A percentile compares a stretch with the other conserved stretches of the same genome.
Conservation (phyloP, 2,329 filamentous ascomycete species). For the Pseudophaeomoniella oleicola region DNA sequence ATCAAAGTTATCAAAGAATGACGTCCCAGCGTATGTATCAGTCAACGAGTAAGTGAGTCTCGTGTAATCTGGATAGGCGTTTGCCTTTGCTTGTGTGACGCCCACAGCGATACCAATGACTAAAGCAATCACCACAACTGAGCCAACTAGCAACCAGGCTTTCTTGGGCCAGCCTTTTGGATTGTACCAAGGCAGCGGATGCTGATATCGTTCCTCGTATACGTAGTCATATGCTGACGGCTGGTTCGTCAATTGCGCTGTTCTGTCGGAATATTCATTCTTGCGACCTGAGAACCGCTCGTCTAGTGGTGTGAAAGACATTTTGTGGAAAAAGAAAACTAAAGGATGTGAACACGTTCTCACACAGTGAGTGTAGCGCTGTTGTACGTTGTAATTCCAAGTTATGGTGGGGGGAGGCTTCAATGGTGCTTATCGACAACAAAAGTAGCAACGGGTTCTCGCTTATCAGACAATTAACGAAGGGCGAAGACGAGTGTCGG, state of each 20-base stretch:
- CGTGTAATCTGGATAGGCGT: constrained; percentile 29
- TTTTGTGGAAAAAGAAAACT: background rate
- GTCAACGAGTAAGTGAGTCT: constrained; percentile 23
- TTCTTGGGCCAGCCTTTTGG: constrained; percentile 39
- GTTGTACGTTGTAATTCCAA: too few species aligned
- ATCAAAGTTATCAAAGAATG: constrained; percentile 31
- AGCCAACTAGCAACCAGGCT: constrained; percentile 31
- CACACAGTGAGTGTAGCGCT: background rate
- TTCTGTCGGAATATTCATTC: background rate
- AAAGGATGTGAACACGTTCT: background rate
- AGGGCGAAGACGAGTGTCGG: too few species aligned
- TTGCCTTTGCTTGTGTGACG: constrained; percentile 20
- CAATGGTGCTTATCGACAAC: too few species aligned
- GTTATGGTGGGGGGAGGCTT: too few species aligned
- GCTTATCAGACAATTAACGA: too few species aligned
- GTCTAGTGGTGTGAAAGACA: constrained; percentile 2
- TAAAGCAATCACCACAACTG: constrained; percentile 26
- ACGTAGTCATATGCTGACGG: constrained; percentile 1
- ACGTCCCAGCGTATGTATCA: constrained; percentile 25
- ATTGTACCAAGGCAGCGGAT: constrained; percentile 23
- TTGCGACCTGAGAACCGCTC: background rate
- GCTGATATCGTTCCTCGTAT: constrained; percentile 1
- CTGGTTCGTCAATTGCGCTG: background rate
- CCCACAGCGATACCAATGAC: constrained; percentile 34
- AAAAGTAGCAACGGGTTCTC: too few species aligned